Conservation (phyloP, 139 green algal genomes). For the Volvox reticuliferus region DNA sequence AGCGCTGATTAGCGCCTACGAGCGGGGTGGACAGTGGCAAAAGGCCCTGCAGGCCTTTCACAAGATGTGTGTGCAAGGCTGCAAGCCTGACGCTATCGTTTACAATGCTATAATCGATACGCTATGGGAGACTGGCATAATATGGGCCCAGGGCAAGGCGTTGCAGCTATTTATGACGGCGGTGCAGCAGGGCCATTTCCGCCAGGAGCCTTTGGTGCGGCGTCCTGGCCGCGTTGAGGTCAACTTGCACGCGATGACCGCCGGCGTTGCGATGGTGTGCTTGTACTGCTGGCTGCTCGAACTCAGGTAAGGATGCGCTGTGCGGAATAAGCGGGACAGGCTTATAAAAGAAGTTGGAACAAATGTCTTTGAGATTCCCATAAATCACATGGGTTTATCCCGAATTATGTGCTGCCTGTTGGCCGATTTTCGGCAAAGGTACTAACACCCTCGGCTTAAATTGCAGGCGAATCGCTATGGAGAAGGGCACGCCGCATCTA, state of each 20-base stretch:
- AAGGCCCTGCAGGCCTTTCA: constrained; percentile 71
- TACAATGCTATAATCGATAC: constrained; percentile 91
- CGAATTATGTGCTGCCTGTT: too few species aligned
- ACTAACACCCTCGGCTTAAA: too few species aligned
- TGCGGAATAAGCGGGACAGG: too few species aligned
- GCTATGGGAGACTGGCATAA: constrained; percentile 87
- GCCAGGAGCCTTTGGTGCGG: constrained; percentile 54
- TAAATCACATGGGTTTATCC: too few species aligned
- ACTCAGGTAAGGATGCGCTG: constrained; percentile 61
- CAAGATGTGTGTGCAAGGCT: constrained; percentile 71
- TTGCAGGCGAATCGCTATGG: constrained; percentile 49
- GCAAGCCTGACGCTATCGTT: constrained; percentile 84
- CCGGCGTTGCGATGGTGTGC: constrained; percentile 86
- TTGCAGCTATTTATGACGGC: constrained; percentile 68
- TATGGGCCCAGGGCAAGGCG: constrained; percentile 77
- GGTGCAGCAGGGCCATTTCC: constrained; percentile 67
- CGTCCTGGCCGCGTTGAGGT: constrained; percentile 63
- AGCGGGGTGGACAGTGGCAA: constrained; percentile 79
- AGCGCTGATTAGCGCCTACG: constrained; percentile 85
- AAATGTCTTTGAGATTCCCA: too few species aligned
- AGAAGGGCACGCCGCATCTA: constrained; percentile 48
- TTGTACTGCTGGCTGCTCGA: constrained; percentile 83
- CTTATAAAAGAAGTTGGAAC: too few species aligned
- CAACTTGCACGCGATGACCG: constrained; percentile 89
- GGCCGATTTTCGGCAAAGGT: too few species aligned